These are phyloP conservation scores for Penicillium palitans DNA, from an alignment of 2,329 filamentous ascomycete species.

Conservation along the genomic window DNA sequence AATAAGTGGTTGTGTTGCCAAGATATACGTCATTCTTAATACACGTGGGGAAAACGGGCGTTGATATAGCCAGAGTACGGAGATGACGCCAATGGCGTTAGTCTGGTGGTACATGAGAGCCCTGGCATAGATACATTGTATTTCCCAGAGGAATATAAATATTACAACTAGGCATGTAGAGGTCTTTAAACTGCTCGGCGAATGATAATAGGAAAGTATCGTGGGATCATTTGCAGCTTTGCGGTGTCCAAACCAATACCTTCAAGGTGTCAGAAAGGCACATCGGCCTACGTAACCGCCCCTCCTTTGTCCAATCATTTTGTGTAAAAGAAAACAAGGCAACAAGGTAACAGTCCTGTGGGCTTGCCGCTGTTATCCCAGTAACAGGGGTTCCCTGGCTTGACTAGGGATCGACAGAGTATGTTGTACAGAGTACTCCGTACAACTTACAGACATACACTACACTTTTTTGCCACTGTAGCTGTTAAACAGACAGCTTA, in stretches of 20 bases:
- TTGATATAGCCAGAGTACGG: conserved; percentile 6
- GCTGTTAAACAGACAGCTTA: background rate
- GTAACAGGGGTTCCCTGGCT: background rate
- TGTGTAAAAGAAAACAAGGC: no score
- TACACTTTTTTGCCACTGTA: background rate
- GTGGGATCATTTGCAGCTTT: no score
- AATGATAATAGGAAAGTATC: no score
- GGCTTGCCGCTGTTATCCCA: background rate
- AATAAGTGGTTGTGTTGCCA: background rate
- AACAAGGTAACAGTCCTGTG: no score
- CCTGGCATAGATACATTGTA: background rate
- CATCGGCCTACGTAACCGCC: no score
- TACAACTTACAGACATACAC: background rate
- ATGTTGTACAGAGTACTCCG: background rate
- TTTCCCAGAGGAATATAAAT: background rate
- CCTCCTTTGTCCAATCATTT: no score
- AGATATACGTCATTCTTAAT: conserved; percentile 17
- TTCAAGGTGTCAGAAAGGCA: no score
- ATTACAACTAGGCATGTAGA: background rate
- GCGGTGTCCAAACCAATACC: no score
- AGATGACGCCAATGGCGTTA: conserved; percentile 23
- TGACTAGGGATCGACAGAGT: background rate
- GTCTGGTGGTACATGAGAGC: background rate
- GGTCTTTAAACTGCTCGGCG: no score
- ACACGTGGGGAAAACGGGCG: background rate